Evolutionary conservation across 2,329 filamentous ascomycete genomes (phyloP), one percentile per base, ranked within the genome.

Genomic region (Didymella exigua): DNA sequence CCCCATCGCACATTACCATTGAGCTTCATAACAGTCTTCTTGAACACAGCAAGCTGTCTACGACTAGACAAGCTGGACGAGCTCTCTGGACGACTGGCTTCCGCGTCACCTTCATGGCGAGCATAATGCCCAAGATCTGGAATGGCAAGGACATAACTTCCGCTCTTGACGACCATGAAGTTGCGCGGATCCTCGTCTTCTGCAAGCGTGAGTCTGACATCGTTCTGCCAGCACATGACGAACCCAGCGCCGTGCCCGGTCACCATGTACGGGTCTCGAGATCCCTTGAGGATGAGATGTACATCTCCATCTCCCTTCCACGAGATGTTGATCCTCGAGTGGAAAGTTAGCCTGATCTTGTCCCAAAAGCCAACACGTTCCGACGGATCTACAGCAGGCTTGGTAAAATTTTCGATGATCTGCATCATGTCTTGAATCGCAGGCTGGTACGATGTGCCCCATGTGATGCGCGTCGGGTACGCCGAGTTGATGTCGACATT

Each of bases 371-470:
- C 95, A 41, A 96, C 91, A 51, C 89, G 84, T 61, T 99, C 96
- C 0, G 95, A 98, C 1, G 90, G 89, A 73, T 99, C 96, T 24
- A 97, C 82, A 60, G 93, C 93, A 7, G 93, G 91, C 72, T 99
- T 99, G 0, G 93, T 97, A 73, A 99, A 98, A 2, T 90, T 93
- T 76, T 99, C 95, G 58, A 99, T 90, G 23, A 93, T 93, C 84
- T 98, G 97, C 95, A 99, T 99, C 89, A 98, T 96, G 70, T 99
- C 96, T 74, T 99, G 95, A 43, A 99, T 93, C 1, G 93, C 93
- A 24, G 96, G 95, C 70, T 99, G 96, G 69, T 98, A 99, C 2
- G 93, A 96, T 40, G 95, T 93, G 7, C 93, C 93, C 96, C 95
- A 99, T 0, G 93, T 97, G 48, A 99, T 93, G 38, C 90, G 87